These are phyloP conservation scores for Colletotrichum costaricense DNA, from an alignment of 2,329 filamentous ascomycete species.

Conservation along the genomic window DNA sequence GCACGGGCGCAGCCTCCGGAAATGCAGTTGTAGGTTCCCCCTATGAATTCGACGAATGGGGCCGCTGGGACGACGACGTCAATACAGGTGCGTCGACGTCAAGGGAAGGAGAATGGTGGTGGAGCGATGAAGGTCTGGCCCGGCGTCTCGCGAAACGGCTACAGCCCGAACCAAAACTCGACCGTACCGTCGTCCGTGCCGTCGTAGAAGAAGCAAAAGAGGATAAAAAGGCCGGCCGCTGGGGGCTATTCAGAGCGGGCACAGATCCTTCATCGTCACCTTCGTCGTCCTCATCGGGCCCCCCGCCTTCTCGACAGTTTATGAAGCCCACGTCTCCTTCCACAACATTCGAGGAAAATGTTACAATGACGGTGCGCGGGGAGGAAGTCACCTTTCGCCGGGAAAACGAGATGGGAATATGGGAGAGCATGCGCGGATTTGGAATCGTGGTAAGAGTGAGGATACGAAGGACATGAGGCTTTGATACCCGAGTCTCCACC, in stretches of 20 bases:
- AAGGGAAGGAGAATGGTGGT: slow-evolving; percentile 49
- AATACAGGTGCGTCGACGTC: background rate
- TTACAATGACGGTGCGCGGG: slow-evolving; percentile 54
- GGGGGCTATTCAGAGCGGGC: slow-evolving; percentile 45
- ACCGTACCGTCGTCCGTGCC: slow-evolving; percentile 44
- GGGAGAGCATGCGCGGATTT: slow-evolving; percentile 62
- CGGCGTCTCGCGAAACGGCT: slow-evolving; percentile 56
- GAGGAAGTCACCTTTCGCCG: slow-evolving; percentile 63
- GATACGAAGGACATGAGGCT: slow-evolving; percentile 31
- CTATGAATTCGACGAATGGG: slow-evolving; percentile 58
- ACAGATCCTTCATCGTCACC: slow-evolving; percentile 33
- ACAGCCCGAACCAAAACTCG: slow-evolving; percentile 41
- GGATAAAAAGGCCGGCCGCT: slow-evolving; percentile 48
- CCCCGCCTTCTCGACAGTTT: background rate
- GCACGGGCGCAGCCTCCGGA: slow-evolving; percentile 12
- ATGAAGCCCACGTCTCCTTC: background rate
- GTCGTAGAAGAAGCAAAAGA: slow-evolving; percentile 46
- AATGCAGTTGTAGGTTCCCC: background rate
- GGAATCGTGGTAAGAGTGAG: slow-evolving; percentile 58
- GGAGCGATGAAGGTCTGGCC: slow-evolving; percentile 59
- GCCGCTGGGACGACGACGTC: slow-evolving; percentile 44
- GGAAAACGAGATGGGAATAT: slow-evolving; percentile 63
- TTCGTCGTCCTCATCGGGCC: slow-evolving; percentile 1
- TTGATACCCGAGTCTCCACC: background rate
- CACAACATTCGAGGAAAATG: slow-evolving; percentile 35